Base-by-base conservation (phyloP, 225 moss, liverwort and hornwort species). In the Takakia lepidozioides region DNA sequence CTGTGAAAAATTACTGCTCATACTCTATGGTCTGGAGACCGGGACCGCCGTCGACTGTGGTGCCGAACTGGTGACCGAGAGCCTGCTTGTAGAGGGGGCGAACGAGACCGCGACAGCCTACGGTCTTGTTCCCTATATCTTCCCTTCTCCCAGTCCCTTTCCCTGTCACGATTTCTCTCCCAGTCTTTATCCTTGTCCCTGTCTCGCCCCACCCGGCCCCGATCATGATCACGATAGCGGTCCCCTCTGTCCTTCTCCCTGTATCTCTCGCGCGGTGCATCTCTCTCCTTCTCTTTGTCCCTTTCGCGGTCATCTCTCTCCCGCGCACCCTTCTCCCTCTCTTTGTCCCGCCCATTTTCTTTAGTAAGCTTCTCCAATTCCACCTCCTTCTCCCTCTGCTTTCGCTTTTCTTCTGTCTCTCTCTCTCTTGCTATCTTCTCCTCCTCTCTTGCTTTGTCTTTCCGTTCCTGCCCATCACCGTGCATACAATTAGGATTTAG, bases 11-110 rank as follows among this genome's bases (percentile, higher is more conserved):
- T 32, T 32, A 0, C 11, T 16, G 46, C 5, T 48, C 75, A 85
- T 1, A 63, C 75, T 25, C 67, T 68, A 16, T 85, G 82, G 63
- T 88, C 66, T 20, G 80, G 85, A 26, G 83, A 88, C 34, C 71
- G 72, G 20, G 74, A 84, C 19, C 52, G 54, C 30, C 58, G 64
- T 39, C 29, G 70, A 29, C 32, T 42, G 3, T 82, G 63, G 38
- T 64, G 57, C 25, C 52, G 72, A 27, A 46, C 2, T 46, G 71
- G 50, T 42, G 63, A 37, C 7, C 63, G 62, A 55, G 66, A 68
- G n/a, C 19, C 59, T 0, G 55, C 22, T 3, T 56, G 45, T 41
- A 70, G 71, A 11, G 56, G 67, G 27, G 65, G 74, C 29, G 66
- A 85, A 25, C 80, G 69, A 36, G 74, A 72, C 18, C 56, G 57